phyloP scores from a whole-genome alignment of 2,329 filamentous ascomycete species.

The Paradendryphiella salina region DNA sequence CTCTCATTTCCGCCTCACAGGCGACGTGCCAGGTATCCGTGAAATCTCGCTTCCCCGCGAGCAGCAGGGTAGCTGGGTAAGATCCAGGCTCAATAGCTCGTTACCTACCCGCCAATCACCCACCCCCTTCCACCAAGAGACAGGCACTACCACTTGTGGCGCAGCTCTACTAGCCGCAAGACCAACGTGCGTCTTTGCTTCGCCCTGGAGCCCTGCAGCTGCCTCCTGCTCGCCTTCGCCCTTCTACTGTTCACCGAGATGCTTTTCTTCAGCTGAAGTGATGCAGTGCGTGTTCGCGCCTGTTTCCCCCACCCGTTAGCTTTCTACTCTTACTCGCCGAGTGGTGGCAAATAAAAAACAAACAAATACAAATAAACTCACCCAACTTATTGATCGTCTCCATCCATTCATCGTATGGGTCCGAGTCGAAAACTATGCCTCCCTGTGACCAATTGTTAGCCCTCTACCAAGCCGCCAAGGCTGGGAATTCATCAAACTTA shows the following conservation, averaged over 20 bases:
- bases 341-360: neutral
- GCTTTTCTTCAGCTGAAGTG: conserved; percentile 75
- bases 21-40: neutral
- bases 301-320: conserved; percentile 31
- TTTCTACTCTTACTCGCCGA: conserved; percentile 6
- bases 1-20: conserved; percentile 17
- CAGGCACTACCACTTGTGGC: conserved; percentile 22
- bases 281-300: conserved; percentile 85
- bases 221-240: conserved; percentile 18
- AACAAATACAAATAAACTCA: conserved; percentile 26
- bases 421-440: conserved; percentile 66
- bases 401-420: conserved; percentile 87
- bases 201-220: conserved; percentile 15
- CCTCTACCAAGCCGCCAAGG: conserved; percentile 6
- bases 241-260: conserved; percentile 54
- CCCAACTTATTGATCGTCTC: conserved; percentile 97
- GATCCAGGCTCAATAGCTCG: conserved; percentile 5
- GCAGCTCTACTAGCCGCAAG: conserved; percentile 36
- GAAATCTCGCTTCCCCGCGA: conserved; percentile 18
- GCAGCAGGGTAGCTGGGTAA: neutral
- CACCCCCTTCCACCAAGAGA: neutral
- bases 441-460: conserved; percentile 36
- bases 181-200: conserved; percentile 31
- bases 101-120: conserved; percentile 3
- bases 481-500: conserved; percentile 61